Evolutionary conservation across 2,329 filamentous ascomycete genomes (phyloP).

Genomic region (Emericellopsis cladophorae): DNA sequence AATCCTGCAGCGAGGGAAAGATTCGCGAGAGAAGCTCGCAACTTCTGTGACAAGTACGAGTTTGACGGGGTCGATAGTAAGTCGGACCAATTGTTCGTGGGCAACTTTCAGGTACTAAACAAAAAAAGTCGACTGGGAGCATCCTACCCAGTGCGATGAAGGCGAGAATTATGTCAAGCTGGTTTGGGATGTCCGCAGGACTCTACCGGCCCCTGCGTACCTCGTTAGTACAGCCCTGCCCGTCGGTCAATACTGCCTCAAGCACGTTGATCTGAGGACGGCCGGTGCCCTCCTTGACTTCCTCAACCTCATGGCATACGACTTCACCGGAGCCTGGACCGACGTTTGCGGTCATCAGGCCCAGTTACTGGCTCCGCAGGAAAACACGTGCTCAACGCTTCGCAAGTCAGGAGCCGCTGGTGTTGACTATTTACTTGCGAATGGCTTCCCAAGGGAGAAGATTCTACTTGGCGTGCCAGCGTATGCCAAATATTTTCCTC

Average conservation of each 20-base stretch:
- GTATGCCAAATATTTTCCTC: conserved; percentile 50
- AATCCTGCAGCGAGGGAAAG: conserved; percentile 30
- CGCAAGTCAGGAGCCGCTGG: conserved; percentile 38
- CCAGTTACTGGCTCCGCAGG: conserved; percentile 37
- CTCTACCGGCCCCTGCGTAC: conserved; percentile 41
- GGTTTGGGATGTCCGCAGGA: conserved; percentile 38
- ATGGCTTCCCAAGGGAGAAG: conserved; percentile 43
- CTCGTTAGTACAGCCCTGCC: conserved; percentile 50
- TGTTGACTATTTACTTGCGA: conserved; percentile 37
- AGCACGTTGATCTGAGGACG: conserved; percentile 41
- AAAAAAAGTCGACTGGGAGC: conserved; percentile 53
- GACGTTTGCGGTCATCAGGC: conserved; percentile 50
- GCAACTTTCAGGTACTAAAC: neutral
- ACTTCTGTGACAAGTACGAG: conserved; percentile 40
- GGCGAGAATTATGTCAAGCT: conserved; percentile 46
- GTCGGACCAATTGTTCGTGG: neutral
- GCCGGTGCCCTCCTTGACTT: conserved; percentile 42
- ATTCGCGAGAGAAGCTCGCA: conserved; percentile 40
- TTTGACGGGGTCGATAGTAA: conserved; percentile 54
- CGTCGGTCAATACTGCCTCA: conserved; percentile 47
- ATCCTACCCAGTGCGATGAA: conserved; percentile 38
- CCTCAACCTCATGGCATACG: conserved; percentile 58
- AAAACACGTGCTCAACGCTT: conserved; percentile 12
- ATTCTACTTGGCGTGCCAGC: conserved; percentile 50
- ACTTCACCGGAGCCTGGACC: conserved; percentile 53